Base-by-base conservation (phyloP, 2,329 filamentous ascomycete genomes). In the Aureobasidium sp. region DNA sequence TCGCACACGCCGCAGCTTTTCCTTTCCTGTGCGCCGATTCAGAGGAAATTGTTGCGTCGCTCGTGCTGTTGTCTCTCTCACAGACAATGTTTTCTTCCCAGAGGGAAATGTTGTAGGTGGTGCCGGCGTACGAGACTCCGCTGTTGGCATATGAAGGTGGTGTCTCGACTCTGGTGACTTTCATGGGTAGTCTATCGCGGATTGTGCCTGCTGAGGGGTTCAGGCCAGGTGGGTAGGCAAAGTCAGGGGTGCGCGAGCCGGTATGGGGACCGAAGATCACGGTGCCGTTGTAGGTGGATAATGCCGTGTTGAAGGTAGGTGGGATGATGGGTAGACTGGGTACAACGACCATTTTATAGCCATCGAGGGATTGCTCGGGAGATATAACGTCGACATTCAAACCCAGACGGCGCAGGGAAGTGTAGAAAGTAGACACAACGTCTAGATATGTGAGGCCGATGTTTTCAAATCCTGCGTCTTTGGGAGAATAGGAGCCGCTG, bases 341-440 rank as follows among this genome's bases (percentile, higher is more conserved):
- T 12, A 61, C 58, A 11, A 61, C 49, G 6, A 59, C 55, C 54
- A 59, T 55, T 30, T 60, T 60, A 51, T 61, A 61, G 1, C 55
- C 54, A 24, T 49, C 40, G 6, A 61, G 21, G 30, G 39, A 49
- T 34, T 60, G 57, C 17, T 60, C 56, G 3, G 59, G 53, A 1
- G 58, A 60, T 10, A 62, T 58, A 27, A 62, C 53, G n/a, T 62
- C 60, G 30, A 61, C 53, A 45, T 56, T 58, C 6, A 62, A 51
- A 14, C 58, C 58, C 0, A 62, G 57, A 8, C 58, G 59, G 12
- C 60, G 59, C 2, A 61, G 55, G 1, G 59, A 57, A 3, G 57
- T 57, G 56, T 61, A 62, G 55, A 62, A 62, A 1, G 54, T 56
- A 19, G 59, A 56, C 7, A 59, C 56, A 10, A 62, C 22, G 12